Evolutionary conservation across 139 green algal species (phyloP).

Genomic region (Mychonastes homosphaera): DNA sequence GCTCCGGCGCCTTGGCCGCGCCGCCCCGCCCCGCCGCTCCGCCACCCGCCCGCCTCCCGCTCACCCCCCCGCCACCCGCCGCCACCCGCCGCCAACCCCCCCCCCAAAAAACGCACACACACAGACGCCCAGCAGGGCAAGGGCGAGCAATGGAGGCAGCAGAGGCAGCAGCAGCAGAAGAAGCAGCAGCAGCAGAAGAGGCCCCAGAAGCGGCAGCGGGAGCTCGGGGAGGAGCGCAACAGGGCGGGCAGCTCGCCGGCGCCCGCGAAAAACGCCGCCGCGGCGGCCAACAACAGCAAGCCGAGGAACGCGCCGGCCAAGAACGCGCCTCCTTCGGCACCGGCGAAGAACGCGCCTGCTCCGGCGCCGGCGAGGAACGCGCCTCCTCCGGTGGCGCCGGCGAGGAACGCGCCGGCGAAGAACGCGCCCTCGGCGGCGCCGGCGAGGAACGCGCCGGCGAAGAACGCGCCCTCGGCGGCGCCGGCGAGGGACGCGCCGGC

Average conservation of each 20-base stretch:
- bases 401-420: background rate
- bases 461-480: background rate
- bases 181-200: background rate
- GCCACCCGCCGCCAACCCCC: too few relatives aligned
- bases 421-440: too few relatives aligned
- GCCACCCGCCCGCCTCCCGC: too few relatives aligned
- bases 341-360: background rate
- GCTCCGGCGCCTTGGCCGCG: too few relatives aligned
- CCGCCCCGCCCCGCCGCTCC: too few relatives aligned
- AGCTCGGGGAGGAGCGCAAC: background rate
- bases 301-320: background rate
- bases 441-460: too few relatives aligned
- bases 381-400: too few relatives aligned
- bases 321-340: background rate
- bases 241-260: background rate
- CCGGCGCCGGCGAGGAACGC: too few relatives aligned
- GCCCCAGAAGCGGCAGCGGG: background rate
- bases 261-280: background rate
- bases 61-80: too few relatives aligned
- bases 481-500: background rate
- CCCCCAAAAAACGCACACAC: too few relatives aligned
- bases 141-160: background rate
- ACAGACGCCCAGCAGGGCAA: background rate
- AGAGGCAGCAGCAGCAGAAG: conserved; percentile 1
- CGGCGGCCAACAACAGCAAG: background rate